Evolutionary conservation across 192 early-diverging fungal species (phyloP), one percentile per base, ranked within the genome.

Genomic region (Gonapodya sp.): DNA sequence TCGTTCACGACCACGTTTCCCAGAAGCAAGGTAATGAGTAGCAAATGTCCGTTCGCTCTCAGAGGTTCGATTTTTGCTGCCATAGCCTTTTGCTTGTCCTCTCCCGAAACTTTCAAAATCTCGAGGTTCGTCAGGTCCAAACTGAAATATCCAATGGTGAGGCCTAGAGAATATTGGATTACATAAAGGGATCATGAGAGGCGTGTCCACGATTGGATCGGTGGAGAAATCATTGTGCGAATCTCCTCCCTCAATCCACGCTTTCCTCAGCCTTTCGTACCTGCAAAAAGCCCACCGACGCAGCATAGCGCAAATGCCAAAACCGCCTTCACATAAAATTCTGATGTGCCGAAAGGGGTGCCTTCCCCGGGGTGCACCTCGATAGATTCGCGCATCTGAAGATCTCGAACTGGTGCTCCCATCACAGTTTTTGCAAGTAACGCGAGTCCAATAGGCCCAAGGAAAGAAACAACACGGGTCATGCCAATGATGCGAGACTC

Each of bases 1-100:
- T 99, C 97, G 86, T 99, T 99, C 36, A 98, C 91, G 35, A 99
- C 88, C 0, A 96, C 96, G 85, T 98, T 99, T 14, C 92, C 93
- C 46, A 99, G 83, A 8, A 99, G 85, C 46, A 99, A 84, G 8
- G 96, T 97, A 0, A 97, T 95, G 34, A 99, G 86, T 1, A 99
- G 92, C 94, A 96, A 94, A 81, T 98, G 96, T 0, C 92, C 92
- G 83, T 95, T 93, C 86, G 92, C 93, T 36, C 96, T 88, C 80
- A 96, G 92, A 31, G 96, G 96, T 82, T 90, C 87, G 81, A 97
- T 96, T 31, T 91, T 86, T 16, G 83, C 88, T 0, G 97, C 97
- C 80, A 94, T 92, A 31, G 79, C 84, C 73, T 88, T 88, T 80
- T 98, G 75, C 8, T 31, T 16, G 2, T 77, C 75, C 8, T 77